Base-by-base conservation (phyloP, 352 stramenopile species). In the Pythium oligandrum region DNA sequence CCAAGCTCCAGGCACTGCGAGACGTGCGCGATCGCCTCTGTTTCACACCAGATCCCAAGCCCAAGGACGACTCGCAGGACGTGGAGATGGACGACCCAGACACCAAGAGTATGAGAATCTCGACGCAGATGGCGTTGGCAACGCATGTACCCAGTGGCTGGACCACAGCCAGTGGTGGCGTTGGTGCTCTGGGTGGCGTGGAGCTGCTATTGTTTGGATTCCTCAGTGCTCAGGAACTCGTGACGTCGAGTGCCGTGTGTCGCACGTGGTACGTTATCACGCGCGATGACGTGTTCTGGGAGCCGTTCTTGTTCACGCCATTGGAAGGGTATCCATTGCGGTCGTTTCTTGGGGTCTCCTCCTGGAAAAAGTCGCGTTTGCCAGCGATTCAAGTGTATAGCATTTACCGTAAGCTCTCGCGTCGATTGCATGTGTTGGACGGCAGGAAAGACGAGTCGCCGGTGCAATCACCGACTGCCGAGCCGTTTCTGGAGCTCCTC, bases 361-460 rank as follows among this genome's bases (percentile, higher is more conserved):
- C 7, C 12, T 8, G 38, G 38, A 8, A 42, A 0, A 12, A n/a
- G 7, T 49, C 63, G 1, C 53, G 60, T 3, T 53, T 91, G 5
- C 78, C 83, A 31, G 80, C 80, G 6, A 86, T 90, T 31, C 67
- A 90, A 50, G 76, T 91, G 43, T 88, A 76, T 46, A 90, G 85
- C 64, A 66, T 91, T 30, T 93, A 79, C 63, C 63, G 70, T 30
- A 73, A 71, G 45, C 43, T 90, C 43, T 48, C 8, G 7, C 51
- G 17, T 46, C 48, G 42, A 44, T 68, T 26, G 26, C 55, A 61
- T 17, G 34, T 46, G 33, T 35, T 64, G 26, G 38, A 58, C 8
- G 34, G 35, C 4, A 63, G 55, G n/a, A 36, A 58, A 39, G 54
- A 59, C 40, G 53, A 62, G 43, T 6, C 59, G 38, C 52, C 59